Evolutionary conservation across 306 rosid species (phyloP), one percentile per base, ranked within the genome.

Genomic region (Citrullus mucosospermus): DNA sequence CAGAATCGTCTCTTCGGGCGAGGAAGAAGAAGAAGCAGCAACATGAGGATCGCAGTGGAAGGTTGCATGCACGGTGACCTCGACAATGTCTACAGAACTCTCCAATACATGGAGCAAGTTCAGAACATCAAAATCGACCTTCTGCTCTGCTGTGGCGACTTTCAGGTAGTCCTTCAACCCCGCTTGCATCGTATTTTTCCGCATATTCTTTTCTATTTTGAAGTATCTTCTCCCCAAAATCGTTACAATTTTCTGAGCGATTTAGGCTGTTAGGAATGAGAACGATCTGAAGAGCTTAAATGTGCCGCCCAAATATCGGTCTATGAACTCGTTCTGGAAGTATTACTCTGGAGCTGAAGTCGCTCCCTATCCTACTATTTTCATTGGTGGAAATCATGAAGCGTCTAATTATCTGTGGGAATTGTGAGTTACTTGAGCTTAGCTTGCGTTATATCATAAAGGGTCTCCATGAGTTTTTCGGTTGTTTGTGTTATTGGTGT

Each of bases 21-120:
- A 48, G 17, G 71, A 16, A 65, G 71, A 36, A 65, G 71, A 50
- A 14, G 63, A 9, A 16, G 43, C 14, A 32, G 39, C 30, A 75
- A 13, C 75, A 92, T 94, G 97, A 92, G 87, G 85, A 90, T 94
- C 72, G 97, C 96, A 30, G 88, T 92, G 2, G 96, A 94, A 82
- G 98, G 98, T 14, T 89, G 98, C 51, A 94, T 94, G 98, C 98
- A 92, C 43, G 98, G 97, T 6, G 98, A 94, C 80, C 90, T 94
- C 34, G 98, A 92, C 78, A 88, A 69, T 22, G 98, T 94, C 38
- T 94, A 94, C 91, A 84, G 67, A 84, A 87, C 98, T 61, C 87
- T 94, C 68, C 90, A 89, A 56, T 84, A 85, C 61, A 82, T 85
- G 5, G 96, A 94, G 67, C 82, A 77, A 79, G 9, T 77, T 9